Percentiles rank a stretch among this genome's conserved stretches.
Conservation (phyloP, 78 protist genomes). For the Chrysochromulina tobinii region DNA sequence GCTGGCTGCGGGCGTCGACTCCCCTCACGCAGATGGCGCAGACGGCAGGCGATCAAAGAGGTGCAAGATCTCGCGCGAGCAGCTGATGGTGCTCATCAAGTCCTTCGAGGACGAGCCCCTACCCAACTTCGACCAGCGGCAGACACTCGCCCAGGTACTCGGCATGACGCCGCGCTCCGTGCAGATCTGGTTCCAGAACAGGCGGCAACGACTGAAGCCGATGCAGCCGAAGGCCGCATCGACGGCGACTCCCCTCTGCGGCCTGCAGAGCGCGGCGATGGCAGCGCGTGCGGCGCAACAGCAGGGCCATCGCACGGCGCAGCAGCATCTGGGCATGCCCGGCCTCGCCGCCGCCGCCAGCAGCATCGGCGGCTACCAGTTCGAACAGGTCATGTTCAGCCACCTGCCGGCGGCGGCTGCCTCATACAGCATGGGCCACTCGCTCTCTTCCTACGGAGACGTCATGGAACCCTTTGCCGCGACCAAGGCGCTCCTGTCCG, state of each 20-base stretch:
- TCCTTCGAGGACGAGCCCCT: not conserved
- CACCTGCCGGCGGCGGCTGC: not conserved
- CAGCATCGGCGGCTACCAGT: not conserved
- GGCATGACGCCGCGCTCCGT: constrained; percentile 32
- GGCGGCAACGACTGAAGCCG: not conserved
- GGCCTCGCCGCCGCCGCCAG: not conserved
- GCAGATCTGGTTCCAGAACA: constrained; percentile 28
- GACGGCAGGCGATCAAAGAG: not conserved
- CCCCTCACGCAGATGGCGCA: not conserved
- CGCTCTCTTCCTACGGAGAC: not conserved
- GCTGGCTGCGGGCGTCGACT: not conserved
- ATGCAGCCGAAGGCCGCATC: not conserved
- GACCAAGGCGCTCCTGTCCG: not conserved
- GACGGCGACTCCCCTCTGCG: no score
- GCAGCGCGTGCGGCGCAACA: not conserved
- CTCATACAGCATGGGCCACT: not conserved
- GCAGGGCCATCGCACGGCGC: not conserved
- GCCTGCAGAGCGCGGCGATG: not conserved
- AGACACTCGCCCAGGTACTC: not conserved
- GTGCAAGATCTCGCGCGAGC: constrained; percentile 4
- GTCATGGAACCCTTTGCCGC: not conserved
- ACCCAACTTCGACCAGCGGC: constrained; percentile 11
- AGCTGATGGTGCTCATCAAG: not conserved
- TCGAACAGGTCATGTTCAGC: not conserved
- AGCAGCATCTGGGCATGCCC: not conserved